Base-by-base conservation (phyloP, 1,284 basidiomycete species). In the Grifola frondosa region DNA sequence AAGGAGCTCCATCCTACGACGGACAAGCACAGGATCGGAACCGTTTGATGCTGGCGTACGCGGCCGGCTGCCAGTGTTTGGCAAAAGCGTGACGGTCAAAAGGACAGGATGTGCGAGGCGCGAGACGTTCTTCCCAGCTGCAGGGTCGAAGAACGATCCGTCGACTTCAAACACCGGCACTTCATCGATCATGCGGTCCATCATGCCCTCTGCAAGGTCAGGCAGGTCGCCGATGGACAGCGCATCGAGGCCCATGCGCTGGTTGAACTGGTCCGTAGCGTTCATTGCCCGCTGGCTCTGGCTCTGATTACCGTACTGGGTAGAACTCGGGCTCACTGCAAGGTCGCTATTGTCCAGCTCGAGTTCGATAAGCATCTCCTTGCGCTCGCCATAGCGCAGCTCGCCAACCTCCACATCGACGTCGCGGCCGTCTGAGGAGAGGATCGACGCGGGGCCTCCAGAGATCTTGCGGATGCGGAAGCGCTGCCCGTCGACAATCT, bases 351-450 rank as follows among this genome's bases (percentile, higher is more conserved):
- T 88, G 61, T 92, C 87, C 43, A 95, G 76, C 67, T 97, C 94
- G 34, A 97, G 77, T 68, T 97, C 94, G 46, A 97, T 79, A 17
- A 97, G 74, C 79, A 97, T 91, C 74, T 97, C 94, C 64, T 93
- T 89, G 55, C 82, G 78, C 72, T 97, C 93, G 25, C 92, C 93
- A 59, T 90, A 94, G 41, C 91, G 75, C 57, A 97, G 70, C 64
- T 97, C 93, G 30, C 91, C 88, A n/a, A 99, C 76, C 55, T 97
- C 92, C 41, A 99, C 81, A 62, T 98, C 95, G 28, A 96, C 91
- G 58, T 97, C 86, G 59, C 91, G 85, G 19, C 96, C 96, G 48
- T 91, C 87, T 5, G 82, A 80, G 3, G 90, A 82, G 25, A 97
- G 76, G 63, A 98, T 88, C 1, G 86, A 84, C 16, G 80, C 75